Base-by-base conservation (phyloP, 768 basidiomycete genomes). In the Lactarius tabidus region DNA sequence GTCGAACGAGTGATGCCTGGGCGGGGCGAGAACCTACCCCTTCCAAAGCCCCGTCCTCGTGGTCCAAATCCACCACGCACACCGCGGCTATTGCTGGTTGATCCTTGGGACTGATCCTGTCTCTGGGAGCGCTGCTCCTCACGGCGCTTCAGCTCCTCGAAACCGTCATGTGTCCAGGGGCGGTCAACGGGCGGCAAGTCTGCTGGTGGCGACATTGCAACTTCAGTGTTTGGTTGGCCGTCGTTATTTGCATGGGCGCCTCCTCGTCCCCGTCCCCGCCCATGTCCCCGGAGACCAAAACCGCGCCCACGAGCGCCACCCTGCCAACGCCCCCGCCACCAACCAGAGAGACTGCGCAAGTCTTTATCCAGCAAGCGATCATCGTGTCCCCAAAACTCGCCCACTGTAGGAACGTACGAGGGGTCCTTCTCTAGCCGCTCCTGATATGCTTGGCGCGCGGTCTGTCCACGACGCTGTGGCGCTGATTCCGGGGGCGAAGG, bases 301-400 rank as follows among this genome's bases (percentile, higher is more conserved):
- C 81, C 86, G 55, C 87, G 75, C 7, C 85, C 86, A 51, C 89
- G 81, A 14, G 85, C 84, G 23, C 89, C 82, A 51, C 85, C 85
- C 73, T 89, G 83, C 87, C 90, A 87, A 66, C 84, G 82, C 48
- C 87, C 90, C 63, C 90, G 81, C 92, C 93, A 94, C 92, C 91
- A 94, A 1, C 85, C 86, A 76, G 90, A 93, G 53, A 95, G 76
- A 72, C 87, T 89, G 48, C 93, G 84, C 48, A 92, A 75, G 66
- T 91, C 86, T 74, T 91, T 91, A 75, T 91, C 89, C 73, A 93
- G 78, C 61, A 94, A 78, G 55, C 95, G 87, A 74, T 96, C 94
- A 74, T 97, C 95, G 73, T 97, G 95, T 6, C 91, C 88, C 93
- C 93, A 97, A 73, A 97, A 97, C 67, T 88, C 89, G 61, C 95